Conservation (phyloP, 2,329 filamentous ascomycete genomes). For the Verticillium albo-atrum region DNA sequence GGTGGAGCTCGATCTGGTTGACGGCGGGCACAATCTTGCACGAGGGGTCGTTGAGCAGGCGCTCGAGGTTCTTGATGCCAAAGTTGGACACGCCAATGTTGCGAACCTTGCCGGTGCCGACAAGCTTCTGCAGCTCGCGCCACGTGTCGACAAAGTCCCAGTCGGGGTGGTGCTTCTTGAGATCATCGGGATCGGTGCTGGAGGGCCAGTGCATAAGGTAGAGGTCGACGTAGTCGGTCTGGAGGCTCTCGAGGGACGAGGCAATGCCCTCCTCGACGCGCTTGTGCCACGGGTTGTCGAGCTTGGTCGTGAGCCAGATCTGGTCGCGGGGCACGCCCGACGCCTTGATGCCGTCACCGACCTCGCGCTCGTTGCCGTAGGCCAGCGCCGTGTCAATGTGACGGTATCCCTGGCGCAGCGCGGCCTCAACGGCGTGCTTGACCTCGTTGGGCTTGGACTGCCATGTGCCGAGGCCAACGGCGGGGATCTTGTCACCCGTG, state of each 20-base stretch:
- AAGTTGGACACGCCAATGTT: conserved; percentile 90
- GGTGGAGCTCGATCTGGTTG: conserved; percentile 81
- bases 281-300: conserved; percentile 77
- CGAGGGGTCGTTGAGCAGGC: conserved; percentile 61
- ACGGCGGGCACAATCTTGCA: conserved; percentile 63
- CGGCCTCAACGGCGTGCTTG: conserved; percentile 64
- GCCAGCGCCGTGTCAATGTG: conserved; percentile 74
- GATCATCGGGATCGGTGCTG: conserved; percentile 56
- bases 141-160: conserved; percentile 83
- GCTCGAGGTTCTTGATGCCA: conserved; percentile 74
- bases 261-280: conserved; percentile 59
- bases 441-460: conserved; percentile 68
- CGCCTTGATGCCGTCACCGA: conserved; percentile 60
- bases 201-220: conserved; percentile 72
- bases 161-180: conserved; percentile 65
- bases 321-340: conserved; percentile 61
- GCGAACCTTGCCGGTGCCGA: conserved; percentile 64
- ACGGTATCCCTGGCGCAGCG: conserved; percentile 64
- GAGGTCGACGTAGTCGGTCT: conserved; percentile 63
- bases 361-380: conserved; percentile 72
- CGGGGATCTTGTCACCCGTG: conserved; percentile 73
- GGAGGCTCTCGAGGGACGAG: conserved; percentile 55
- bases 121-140: conserved; percentile 66
- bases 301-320: conserved; percentile 75
- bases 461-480: conserved; percentile 75